Percentiles rank a stretch among this genome's conserved stretches.
These are phyloP conservation scores for Leccinum subrobustum DNA, from an alignment of 1,284 basidiomycete genomes.

Conservation along the genomic window DNA sequence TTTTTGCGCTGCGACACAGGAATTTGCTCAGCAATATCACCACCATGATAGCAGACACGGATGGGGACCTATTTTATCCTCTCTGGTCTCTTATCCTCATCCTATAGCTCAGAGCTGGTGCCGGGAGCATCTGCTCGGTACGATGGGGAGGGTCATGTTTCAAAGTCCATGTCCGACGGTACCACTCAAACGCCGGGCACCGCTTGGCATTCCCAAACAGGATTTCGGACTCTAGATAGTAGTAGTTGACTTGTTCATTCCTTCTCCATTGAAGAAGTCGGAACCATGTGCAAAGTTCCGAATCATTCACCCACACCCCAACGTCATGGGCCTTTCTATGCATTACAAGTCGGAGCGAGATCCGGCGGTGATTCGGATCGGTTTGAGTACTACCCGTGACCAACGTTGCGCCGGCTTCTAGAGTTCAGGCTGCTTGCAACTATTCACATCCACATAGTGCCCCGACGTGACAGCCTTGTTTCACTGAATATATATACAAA, in stretches of 20 bases:
- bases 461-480: background rate
- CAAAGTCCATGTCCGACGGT: background rate
- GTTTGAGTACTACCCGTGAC: background rate
- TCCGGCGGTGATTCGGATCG: background rate
- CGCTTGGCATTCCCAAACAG: constrained; percentile 4
- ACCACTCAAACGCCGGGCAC: background rate
- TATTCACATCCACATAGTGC: background rate
- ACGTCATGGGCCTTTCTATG: background rate
- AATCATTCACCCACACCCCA: background rate
- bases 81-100: too few species aligned
- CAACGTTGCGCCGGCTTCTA: background rate
- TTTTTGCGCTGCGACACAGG: too few species aligned
- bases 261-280: background rate
- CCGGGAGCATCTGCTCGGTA: constrained; percentile 29
- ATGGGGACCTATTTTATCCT: too few species aligned
- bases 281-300: background rate
- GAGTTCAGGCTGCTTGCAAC: background rate
- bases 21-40: too few species aligned
- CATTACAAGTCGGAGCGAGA: background rate
- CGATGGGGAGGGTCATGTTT: constrained; percentile 4
- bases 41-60: too few species aligned
- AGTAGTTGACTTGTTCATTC: too few species aligned
- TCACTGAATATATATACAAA: background rate
- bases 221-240: too few species aligned
- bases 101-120: constrained; percentile 22